phyloP scores from a whole-genome alignment of 805 yeast genomes.

The Crinitomyces ghanaensis region DNA sequence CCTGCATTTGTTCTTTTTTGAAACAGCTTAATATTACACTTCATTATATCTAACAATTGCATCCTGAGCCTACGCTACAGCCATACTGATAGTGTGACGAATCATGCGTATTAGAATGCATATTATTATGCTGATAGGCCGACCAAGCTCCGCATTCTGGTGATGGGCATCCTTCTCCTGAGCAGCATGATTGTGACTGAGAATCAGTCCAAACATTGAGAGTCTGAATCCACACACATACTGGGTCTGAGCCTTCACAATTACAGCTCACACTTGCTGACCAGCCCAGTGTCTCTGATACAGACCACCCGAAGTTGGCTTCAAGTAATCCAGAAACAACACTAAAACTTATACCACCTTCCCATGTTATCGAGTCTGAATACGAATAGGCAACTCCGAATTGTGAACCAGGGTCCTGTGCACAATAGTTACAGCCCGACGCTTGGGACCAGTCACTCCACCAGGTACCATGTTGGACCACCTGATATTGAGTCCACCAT shows the following conservation, averaged over 20 bases:
- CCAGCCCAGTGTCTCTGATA: neutral
- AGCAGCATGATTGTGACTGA: conserved; percentile 1
- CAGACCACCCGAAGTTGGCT: conserved; percentile 1
- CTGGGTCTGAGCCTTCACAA: neutral
- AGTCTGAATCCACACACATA: conserved; percentile 1
- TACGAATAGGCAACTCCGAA: neutral
- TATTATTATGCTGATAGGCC: conserved; percentile 1
- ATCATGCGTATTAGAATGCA: neutral
- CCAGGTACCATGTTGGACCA: neutral
- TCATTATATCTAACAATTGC: too few relatives aligned
- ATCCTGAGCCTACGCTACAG: neutral
- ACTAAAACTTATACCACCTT: neutral
- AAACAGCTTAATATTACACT: too few relatives aligned
- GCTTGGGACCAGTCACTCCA: neutral
- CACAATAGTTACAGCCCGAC: conserved; percentile 1
- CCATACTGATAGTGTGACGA: neutral
- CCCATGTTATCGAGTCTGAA: neutral
- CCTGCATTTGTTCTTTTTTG: too few relatives aligned
- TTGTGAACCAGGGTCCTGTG: neutral
- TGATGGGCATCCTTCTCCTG: conserved; percentile 1
- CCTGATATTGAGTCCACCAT: neutral
- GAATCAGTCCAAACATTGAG: too few relatives aligned
- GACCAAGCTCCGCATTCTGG: neutral
- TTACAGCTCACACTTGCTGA: neutral
- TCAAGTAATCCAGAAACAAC: neutral